Base-by-base conservation (phyloP, 2,329 filamentous ascomycete genomes). In the Fusarium papillatum region DNA sequence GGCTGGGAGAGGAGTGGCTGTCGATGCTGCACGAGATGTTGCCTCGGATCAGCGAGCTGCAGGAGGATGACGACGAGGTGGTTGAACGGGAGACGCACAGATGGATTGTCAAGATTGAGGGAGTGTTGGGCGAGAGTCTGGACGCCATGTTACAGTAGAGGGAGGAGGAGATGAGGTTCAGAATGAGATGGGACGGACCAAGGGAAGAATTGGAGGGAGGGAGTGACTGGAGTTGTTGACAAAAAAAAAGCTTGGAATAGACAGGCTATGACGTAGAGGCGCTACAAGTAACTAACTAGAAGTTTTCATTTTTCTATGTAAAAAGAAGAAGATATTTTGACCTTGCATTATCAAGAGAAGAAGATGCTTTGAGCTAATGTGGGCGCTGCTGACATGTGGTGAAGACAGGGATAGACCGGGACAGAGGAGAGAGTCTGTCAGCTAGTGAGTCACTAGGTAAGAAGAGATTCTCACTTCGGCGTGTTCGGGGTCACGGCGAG, bases 21-120 rank as follows among this genome's bases (percentile, higher is more conserved):
- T 91, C 93, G 2, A 90, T 97, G 87, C 84, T 98, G 81, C 95
- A 96, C 0, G 97, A 99, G 89, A 98, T 98, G 94, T 86, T 99
- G 82, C 96, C 97, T 24, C 95, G 96, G 76, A 98, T 99, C 79
- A 97, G 95, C 80, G 97, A 99, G 86, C 84, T 98, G 80, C 94
- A 98, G 86, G 97, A 99, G 82, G 97, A 99, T 82, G 97, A 98
- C 78, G 96, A 98, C 81, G 97, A 98, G 86, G 89, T 90, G 34
- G 96, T 99, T 29, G 97, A 99, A 87, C 88, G 92, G 81, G 96
- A 98, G 87, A 96, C 95, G 43, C 91, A 96, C 82, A 89, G 92
- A 80, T 98, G 97, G 96, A 97, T 98, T 79, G 90, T 93, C 81
- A 92, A 93, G 85, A 97, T 99, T 81, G 96, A 98, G 85, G 93